phyloP scores from a whole-genome alignment of 129 eudicot species.

The Lactuca sativa region DNA sequence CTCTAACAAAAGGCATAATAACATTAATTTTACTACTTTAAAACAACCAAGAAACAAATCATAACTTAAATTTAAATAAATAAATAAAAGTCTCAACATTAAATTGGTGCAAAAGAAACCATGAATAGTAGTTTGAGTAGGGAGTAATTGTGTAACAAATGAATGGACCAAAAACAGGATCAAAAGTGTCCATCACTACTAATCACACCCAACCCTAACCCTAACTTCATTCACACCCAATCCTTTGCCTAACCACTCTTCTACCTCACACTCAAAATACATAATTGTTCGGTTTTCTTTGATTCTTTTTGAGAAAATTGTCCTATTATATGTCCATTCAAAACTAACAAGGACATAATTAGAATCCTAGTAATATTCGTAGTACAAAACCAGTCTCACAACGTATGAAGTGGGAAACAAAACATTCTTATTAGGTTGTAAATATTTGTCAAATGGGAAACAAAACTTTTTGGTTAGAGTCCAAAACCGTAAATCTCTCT shows the following conservation, averaged over 20 bases:
- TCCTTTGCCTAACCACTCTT: conserved; percentile 30
- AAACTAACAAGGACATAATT: neutral
- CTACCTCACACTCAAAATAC: conserved; percentile 10
- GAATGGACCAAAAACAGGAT: conserved; percentile 39
- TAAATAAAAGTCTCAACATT: conserved; percentile 20
- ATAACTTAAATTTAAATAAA: neutral
- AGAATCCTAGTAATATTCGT: neutral
- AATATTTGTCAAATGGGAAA: neutral
- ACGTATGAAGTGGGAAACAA: neutral
- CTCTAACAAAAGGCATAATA: neutral
- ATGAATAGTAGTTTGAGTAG: conserved; percentile 20
- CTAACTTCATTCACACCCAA: conserved; percentile 40
- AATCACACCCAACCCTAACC: conserved; percentile 36
- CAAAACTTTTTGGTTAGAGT: neutral
- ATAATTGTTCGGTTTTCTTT: neutral
- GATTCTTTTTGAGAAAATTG: neutral
- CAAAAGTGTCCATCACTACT: conserved; percentile 36
- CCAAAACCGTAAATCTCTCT: too few relatives aligned
- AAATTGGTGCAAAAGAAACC: conserved; percentile 20
- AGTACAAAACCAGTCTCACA: neutral
- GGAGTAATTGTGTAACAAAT: conserved; percentile 16
- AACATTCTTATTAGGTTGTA: neutral
- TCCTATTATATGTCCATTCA: neutral
- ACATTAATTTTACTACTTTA: neutral
- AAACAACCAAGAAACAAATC: neutral